Base-by-base conservation (phyloP, 73 alveolate genomes). In the Blepharisma stoltei region DNA sequence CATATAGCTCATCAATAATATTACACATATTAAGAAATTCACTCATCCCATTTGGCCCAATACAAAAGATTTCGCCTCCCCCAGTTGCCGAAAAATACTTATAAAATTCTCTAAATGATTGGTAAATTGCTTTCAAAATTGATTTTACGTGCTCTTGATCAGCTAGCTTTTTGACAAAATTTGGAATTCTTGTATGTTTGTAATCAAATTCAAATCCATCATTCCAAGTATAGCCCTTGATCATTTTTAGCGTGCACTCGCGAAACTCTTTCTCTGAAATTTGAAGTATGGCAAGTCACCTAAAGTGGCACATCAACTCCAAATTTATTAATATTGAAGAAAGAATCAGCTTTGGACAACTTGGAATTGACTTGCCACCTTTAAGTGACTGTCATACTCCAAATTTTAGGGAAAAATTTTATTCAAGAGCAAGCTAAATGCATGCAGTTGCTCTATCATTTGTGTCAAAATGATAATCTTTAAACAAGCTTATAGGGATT, bases 121-220 rank as follows among this genome's bases (percentile, higher is more conserved):
- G 71, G 65, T 69, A 69, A 18, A 38, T 37, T 14, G 69, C 0
- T 5, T 46, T 38, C 45, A 69, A 69, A 14, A 69, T 1, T 0
- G 18, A 47, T 46, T 43, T 23, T 7, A 69, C 75, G 5, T 69
- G 11, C 20, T 69, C 41, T 43, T 18, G 27, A 20, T 69, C 79
- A 43, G 9, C 20, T 46, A 2, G 41, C 46, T 69, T 53, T 23
- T 43, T 69, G 21, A 43, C 41, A 7, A 69, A 7, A 38, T 25
- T 69, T n/a, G 79, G 1, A 6, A 69, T 69, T n/a, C 60, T 23
- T 14, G 54, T 38, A 43, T 69, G 55, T 14, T 43, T 14, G 4
- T 25, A 69, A 53, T 69, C 79, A 43, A 69, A 69, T n/a, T 23
- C 71, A 43, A 69, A 69, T 9, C 79, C 11, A n/a, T 69, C 60